Evolutionary conservation across 2,329 filamentous ascomycete species (phyloP).

Genomic region (Diplodia scrobiculata): DNA sequence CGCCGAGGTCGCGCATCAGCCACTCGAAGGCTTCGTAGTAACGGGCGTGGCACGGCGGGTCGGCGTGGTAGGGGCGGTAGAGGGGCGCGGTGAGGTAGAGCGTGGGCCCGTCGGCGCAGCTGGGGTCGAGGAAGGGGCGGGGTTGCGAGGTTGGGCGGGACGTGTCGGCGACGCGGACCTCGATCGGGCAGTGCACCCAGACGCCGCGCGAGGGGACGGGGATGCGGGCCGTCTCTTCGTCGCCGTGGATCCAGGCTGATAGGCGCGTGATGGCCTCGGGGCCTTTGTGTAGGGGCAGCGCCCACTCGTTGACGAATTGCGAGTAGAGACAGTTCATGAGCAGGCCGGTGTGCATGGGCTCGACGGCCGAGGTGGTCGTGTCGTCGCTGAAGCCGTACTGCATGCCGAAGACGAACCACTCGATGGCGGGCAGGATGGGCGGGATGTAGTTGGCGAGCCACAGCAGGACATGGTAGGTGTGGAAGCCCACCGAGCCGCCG

Average conservation of each 20-base stretch:
- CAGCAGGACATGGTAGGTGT: constrained; percentile 88
- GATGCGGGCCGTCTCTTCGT: constrained; percentile 70
- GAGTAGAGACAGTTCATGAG: constrained; percentile 97
- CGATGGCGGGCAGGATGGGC: constrained; percentile 78
- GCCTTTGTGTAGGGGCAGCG: constrained; percentile 79
- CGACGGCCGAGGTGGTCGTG: constrained; percentile 69
- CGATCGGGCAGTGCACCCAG: constrained; percentile 86
- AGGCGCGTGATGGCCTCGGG: constrained; percentile 84
- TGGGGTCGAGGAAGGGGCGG: constrained; percentile 73
- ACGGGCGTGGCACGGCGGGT: constrained; percentile 72
- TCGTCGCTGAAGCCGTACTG: constrained; percentile 87
- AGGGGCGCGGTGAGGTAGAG: constrained; percentile 89
- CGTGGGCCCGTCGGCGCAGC: constrained; percentile 67
- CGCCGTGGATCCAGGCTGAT: constrained; percentile 80
- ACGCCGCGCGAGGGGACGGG: constrained; percentile 78
- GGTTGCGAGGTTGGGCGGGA: constrained; percentile 49
- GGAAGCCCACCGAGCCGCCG: constrained; percentile 77
- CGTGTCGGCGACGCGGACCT: constrained; percentile 83
- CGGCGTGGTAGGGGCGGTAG: constrained; percentile 76
- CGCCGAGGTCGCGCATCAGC: constrained; percentile 82
- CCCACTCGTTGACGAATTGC: constrained; percentile 99
- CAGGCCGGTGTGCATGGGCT: constrained; percentile 76
- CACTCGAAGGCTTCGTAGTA: constrained; percentile 92
- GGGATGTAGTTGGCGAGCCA: constrained; percentile 78
- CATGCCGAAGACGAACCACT: constrained; percentile 97